Evolutionary conservation across 139 green algal genomes (phyloP).

Genomic region (Chlamydomonas urium): DNA sequence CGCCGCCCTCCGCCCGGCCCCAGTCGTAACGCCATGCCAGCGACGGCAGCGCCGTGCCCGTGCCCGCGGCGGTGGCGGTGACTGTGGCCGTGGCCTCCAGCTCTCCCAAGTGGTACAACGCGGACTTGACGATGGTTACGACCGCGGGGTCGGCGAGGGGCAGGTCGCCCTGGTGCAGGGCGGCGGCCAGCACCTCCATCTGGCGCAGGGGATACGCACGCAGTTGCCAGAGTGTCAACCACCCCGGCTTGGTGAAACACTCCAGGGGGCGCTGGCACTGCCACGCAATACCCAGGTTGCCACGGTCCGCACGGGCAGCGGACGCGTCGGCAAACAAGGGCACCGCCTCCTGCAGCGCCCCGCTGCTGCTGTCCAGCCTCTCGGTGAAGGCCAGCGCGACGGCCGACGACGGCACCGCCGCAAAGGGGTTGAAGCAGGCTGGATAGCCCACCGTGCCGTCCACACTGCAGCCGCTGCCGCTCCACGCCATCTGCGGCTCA

Average conservation of each 20-base stretch:
- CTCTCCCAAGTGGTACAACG: slow-evolving; percentile 15
- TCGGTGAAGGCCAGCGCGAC: slow-evolving; percentile 31
- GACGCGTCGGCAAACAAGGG: not conserved
- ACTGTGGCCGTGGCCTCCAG: no score
- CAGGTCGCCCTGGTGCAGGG: not conserved
- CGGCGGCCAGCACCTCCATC: not conserved
- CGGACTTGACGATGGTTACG: not conserved
- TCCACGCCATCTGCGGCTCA: slow-evolving; percentile 31
- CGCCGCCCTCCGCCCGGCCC: slow-evolving; percentile 2
- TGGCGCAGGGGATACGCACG: slow-evolving; percentile 9
- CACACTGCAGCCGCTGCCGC: slow-evolving; percentile 19
- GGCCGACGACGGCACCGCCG: not conserved
- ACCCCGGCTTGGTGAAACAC: slow-evolving; percentile 2
- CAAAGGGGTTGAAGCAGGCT: slow-evolving; percentile 49
- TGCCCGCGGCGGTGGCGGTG: not conserved
- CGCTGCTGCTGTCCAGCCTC: not conserved
- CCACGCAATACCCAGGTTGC: slow-evolving; percentile 3
- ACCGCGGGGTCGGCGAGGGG: slow-evolving; percentile 4
- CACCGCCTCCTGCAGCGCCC: slow-evolving; percentile 4
- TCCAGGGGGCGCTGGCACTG: not conserved
- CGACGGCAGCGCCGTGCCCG: not conserved
- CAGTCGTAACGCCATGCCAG: slow-evolving; percentile 8
- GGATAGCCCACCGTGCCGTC: slow-evolving; percentile 2
- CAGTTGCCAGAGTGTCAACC: not conserved
- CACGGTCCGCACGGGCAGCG: not conserved